Base-by-base conservation (phyloP, 768 basidiomycete genomes). In the Russula olivacea region DNA sequence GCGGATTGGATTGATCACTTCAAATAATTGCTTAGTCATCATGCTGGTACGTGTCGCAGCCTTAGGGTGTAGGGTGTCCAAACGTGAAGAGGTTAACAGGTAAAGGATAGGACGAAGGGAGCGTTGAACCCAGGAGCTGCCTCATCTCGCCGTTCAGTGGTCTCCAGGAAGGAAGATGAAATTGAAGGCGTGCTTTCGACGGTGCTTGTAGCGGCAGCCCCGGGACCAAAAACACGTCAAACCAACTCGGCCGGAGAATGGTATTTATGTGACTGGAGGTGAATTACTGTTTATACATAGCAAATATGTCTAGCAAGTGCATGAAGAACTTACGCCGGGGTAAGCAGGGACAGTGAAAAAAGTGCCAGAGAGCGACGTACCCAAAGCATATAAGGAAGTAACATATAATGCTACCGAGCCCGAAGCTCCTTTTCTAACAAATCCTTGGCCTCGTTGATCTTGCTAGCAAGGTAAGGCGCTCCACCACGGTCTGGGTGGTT, bases 401-500 rank as follows among this genome's bases (percentile, higher is more conserved):
- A 59, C 47, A 21, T 34, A 55, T 57, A 30, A 34, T 5, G 58
- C 67, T 66, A 74, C 64, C 71, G 63, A 68, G 78, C 82, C 57
- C 81, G 81, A 55, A 88, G 86, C n/a, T 80, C 80, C 73, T 89
- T 91, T 38, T 97, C 94, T 52, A 97, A 74, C 61, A 96, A 67
- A 70, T 93, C 96, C 73, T 97, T 98, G 0, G 96, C 97, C 72
- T 99, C 97, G 75, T 99, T 99, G 66, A 98, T 96, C 81, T 99
- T 98, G 71, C 93, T 94, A 14, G 97, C 95, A 55, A 98, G 77
- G 75, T 98, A 99, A 8, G 97, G 97, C n/a, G 94, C 91, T 34
- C 97, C 97, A 38, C 97, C 97, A 65, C 97, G 82, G 79, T 99
- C 97, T 12, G 97, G 97, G 77, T 99, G 97, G 76, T 99, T 99